Evolutionary conservation across 2,329 filamentous ascomycete genomes (phyloP).

Genomic region (Hypoxylon sp.): DNA sequence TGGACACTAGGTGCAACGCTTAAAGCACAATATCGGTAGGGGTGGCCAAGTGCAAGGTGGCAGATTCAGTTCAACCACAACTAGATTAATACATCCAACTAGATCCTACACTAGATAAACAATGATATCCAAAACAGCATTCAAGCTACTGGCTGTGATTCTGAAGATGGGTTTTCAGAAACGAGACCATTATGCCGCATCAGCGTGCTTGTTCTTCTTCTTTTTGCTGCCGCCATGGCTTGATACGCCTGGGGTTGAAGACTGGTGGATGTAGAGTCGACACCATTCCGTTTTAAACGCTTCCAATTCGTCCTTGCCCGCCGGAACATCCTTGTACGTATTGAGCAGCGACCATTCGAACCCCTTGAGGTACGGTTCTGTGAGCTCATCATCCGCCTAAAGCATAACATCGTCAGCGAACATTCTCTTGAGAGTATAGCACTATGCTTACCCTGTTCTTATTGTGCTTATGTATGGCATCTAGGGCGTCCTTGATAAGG

Average conservation of each 20-base stretch:
- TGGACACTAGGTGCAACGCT: too few relatives aligned
- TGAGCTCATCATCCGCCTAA: constrained; percentile 90
- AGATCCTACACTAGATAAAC: constrained; percentile 13
- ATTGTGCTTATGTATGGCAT: constrained; percentile 95
- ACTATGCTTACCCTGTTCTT: constrained; percentile 88
- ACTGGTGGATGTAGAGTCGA: constrained; percentile 84
- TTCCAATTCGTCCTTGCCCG: constrained; percentile 67
- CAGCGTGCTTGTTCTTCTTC: constrained; percentile 67
- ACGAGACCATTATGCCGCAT: constrained; percentile 52
- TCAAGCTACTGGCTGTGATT: too few relatives aligned
- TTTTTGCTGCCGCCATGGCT: constrained; percentile 68
- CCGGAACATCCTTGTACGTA: constrained; percentile 31
- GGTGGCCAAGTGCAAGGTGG: too few relatives aligned
- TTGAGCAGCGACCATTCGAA: constrained; percentile 79
- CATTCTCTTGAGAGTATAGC: background rate
- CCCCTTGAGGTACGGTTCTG: constrained; percentile 85
- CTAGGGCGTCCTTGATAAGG: constrained; percentile 95
- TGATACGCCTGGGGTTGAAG: constrained; percentile 57
- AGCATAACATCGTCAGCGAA: background rate
- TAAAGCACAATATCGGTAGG: too few relatives aligned
- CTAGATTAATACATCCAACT: too few relatives aligned
- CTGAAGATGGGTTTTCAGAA: too few relatives aligned
- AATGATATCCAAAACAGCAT: constrained; percentile 22
- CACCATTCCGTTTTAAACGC: constrained; percentile 93
- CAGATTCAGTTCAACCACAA: too few relatives aligned